Percentiles rank a stretch among this genome's conserved stretches.
These are phyloP conservation scores for Scheffersomyces stambukii DNA, from an alignment of 1,139 yeast genomes.

Conservation along the genomic window DNA sequence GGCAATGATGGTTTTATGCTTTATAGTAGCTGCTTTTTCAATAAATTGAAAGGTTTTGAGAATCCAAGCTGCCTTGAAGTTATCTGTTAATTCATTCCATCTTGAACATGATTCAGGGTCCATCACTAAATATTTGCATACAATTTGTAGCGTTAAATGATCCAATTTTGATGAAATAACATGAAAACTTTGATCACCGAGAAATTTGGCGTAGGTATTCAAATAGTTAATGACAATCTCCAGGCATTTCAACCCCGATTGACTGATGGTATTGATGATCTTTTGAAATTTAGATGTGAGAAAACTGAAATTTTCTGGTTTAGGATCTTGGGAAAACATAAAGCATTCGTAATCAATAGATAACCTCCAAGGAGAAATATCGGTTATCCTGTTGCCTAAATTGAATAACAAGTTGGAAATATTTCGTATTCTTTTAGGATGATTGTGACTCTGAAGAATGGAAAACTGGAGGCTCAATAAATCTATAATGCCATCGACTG, in stretches of 20 bases:
- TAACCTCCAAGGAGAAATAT: slow-evolving; percentile 10
- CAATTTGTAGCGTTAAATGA: slow-evolving; percentile 1
- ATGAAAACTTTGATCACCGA: not conserved
- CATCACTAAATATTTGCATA: slow-evolving; percentile 3
- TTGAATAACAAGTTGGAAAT: slow-evolving; percentile 22
- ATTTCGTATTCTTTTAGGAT: slow-evolving; percentile 26
- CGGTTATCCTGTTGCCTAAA: slow-evolving; percentile 12
- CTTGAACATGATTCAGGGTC: slow-evolving; percentile 3
- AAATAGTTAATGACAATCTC: no score
- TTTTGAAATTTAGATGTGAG: slow-evolving; percentile 17
- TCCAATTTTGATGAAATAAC: slow-evolving; percentile 2
- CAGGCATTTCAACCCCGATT: no score
- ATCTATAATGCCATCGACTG: slow-evolving; percentile 3
- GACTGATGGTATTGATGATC: no score
- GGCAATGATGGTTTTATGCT: slow-evolving; percentile 11
- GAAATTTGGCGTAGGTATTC: no score
- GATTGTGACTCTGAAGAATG: slow-evolving; percentile 16
- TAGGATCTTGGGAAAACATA: slow-evolving; percentile 11
- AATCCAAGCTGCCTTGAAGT: slow-evolving; percentile 4
- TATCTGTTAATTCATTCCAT: slow-evolving; percentile 3
- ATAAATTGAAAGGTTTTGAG: slow-evolving; percentile 8
- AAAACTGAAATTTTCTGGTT: slow-evolving; percentile 10
- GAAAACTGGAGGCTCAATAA: slow-evolving; percentile 9
- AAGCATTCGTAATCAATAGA: slow-evolving; percentile 20
- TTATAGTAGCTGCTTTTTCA: slow-evolving; percentile 11